Evolutionary conservation across 352 stramenopile species (phyloP).

Genomic region (Pythium folliculosum): DNA sequence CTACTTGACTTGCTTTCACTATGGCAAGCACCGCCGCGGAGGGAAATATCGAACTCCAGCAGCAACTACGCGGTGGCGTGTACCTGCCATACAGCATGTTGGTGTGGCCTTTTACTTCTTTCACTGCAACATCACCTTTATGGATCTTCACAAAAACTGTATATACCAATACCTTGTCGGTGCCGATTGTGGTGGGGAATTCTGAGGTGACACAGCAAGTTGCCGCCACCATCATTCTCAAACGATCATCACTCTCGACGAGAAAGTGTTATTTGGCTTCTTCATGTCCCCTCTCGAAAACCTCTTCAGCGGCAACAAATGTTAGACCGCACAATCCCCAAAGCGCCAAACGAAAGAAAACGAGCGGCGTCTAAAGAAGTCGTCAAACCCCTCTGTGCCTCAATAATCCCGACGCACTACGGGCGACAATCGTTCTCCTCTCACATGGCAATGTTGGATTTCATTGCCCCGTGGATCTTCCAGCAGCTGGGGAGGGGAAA

Average conservation of each 20-base stretch:
- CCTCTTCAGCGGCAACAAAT: neutral
- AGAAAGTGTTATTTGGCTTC: conserved; percentile 17
- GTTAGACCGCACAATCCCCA: too few relatives aligned
- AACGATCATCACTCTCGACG: conserved; percentile 33
- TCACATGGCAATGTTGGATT: neutral
- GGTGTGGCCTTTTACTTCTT: neutral
- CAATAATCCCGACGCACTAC: neutral
- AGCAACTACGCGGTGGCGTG: neutral
- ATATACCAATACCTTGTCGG: conserved; percentile 16
- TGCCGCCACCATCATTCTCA: conserved; percentile 60
- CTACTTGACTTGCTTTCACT: conserved; percentile 23
- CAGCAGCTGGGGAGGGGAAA: neutral
- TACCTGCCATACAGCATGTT: conserved; percentile 18
- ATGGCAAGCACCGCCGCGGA: conserved; percentile 4
- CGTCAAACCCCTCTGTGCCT: neutral
- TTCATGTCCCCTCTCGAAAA: neutral
- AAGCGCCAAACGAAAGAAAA: neutral
- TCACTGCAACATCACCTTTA: conserved; percentile 16
- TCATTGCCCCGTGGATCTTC: neutral
- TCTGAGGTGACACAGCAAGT: conserved; percentile 51
- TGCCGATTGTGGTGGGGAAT: conserved; percentile 10
- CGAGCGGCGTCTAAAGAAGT: neutral
- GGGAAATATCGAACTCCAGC: conserved; percentile 29
- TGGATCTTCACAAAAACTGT: neutral
- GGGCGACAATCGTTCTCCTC: neutral